Percentiles rank a stretch among this genome's conserved stretches.
Evolutionary conservation across 768 basidiomycete genomes (phyloP).

Genomic region (Russula foetens): DNA sequence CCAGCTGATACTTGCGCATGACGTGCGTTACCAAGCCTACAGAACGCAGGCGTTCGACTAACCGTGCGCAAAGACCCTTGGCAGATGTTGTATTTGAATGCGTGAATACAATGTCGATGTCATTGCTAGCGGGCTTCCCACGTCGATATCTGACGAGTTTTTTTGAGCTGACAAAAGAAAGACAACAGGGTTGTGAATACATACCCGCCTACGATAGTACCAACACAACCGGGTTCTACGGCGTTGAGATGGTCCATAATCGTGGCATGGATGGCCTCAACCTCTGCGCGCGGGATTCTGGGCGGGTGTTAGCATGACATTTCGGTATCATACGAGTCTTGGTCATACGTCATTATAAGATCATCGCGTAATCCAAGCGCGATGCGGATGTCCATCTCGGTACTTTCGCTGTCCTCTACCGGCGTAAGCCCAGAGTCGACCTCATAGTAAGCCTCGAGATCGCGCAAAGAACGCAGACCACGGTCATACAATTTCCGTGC

Average conservation of each 20-base stretch:
- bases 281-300: conserved; percentile 69
- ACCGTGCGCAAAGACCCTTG: conserved; percentile 52
- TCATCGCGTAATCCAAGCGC: conserved; percentile 54
- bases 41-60: conserved; percentile 48
- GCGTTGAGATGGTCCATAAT: conserved; percentile 59
- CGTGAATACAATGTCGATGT: conserved; percentile 85
- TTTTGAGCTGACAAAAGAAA: neutral
- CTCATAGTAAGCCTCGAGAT: conserved; percentile 62
- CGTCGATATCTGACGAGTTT: conserved; percentile 57
- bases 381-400: conserved; percentile 36
- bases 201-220: conserved; percentile 78
- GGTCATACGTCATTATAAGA: conserved; percentile 38
- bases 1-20: conserved; percentile 52
- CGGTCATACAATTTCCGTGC: conserved; percentile 57
- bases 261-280: conserved; percentile 62
- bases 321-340: neutral
- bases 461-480: conserved; percentile 58
- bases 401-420: conserved; percentile 14
- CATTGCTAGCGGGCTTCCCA: conserved; percentile 74
- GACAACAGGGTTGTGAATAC: neutral
- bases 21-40: conserved; percentile 71
- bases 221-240: conserved; percentile 58
- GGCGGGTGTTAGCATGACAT: neutral
- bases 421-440: conserved; percentile 26
- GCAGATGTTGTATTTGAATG: conserved; percentile 50